Conservation (phyloP, 2,329 filamentous ascomycete species). For the Zasmidium angulare region DNA sequence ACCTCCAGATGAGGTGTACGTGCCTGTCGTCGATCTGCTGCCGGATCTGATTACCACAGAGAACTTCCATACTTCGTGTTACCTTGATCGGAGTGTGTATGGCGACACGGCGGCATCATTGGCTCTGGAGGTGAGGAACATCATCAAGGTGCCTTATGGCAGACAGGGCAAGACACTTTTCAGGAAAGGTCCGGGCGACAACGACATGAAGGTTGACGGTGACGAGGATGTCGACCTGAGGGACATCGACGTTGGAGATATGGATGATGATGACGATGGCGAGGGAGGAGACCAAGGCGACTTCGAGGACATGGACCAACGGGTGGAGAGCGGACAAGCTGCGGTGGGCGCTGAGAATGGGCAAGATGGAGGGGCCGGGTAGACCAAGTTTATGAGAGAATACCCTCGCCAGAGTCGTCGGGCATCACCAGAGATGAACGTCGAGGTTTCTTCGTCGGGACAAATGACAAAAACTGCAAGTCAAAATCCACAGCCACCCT, state of each 20-base stretch:
- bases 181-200: not conserved
- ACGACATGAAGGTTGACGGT: not conserved
- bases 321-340: not conserved
- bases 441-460: too few relatives aligned
- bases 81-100: not conserved
- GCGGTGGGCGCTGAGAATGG: not conserved
- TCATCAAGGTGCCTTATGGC: slow-evolving; percentile 6
- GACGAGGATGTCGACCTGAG: not conserved
- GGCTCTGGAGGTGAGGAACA: slow-evolving; percentile 8
- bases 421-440: too few relatives aligned
- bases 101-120: slow-evolving; percentile 1
- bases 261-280: not conserved
- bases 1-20: slow-evolving; percentile 31
- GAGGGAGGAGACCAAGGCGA: not conserved
- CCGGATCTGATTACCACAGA: slow-evolving; percentile 21
- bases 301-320: not conserved
- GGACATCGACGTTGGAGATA: not conserved
- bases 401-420: too few relatives aligned
- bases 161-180: not conserved
- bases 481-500: too few relatives aligned
- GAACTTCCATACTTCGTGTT: slow-evolving; percentile 9
- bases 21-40: slow-evolving; percentile 15
- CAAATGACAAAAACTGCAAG: too few relatives aligned
- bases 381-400: too few relatives aligned
- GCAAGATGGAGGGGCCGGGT: not conserved